Evolutionary conservation across 108 stramenopile genomes (phyloP), one percentile per base, ranked within the genome.

Genomic region (Aurantiochytrium sp.): DNA sequence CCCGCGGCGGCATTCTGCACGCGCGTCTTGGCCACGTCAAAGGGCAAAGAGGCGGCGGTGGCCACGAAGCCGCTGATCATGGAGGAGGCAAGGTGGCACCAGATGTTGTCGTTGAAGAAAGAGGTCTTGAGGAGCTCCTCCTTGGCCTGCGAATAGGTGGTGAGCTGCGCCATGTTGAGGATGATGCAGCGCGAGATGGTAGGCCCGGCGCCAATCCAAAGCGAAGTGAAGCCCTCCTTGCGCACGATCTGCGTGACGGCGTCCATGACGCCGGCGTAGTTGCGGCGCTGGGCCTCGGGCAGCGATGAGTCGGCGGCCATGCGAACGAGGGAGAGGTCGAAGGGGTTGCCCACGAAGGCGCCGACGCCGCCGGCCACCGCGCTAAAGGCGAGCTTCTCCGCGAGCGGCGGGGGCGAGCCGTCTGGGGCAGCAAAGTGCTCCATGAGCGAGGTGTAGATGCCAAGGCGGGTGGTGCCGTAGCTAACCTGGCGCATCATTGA

Each of bases 401-500:
- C 86, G 90, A 99, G 97, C 22, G 88, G 94, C 54, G 97, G 94
- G 8, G 97, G 94, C 50, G 95, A 90, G 27, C 96, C 97, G 31
- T 95, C 92, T 52, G 55, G 68, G 59, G 92, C 90, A 42, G 93
- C 89, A 59, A 98, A 92, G 87, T 93, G 94, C 87, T 97, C 95
- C 21, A 94, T 95, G 88, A 99, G 95, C 87, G 96, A 95, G 30
- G 97, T 91, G 90, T 99, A 97, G 90, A 99, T 89, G 52, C 98
- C 98, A 88, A 99, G 98, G 55, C 98, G 96, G 4, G 98, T 97
- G 8, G 98, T 99, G 42, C 98, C 98, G 89, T 99, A 99, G 36
- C 97, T 96, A 86, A 97, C 89, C 89, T 99, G 98, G 55, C 98
- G 94, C 85, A 81, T 81, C 73, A 81, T 81, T 6, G 73, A 81